Percentiles rank a stretch among this genome's conserved stretches.
Conservation (phyloP, 257 asterid genomes). For the Knoxia roxburghii region DNA sequence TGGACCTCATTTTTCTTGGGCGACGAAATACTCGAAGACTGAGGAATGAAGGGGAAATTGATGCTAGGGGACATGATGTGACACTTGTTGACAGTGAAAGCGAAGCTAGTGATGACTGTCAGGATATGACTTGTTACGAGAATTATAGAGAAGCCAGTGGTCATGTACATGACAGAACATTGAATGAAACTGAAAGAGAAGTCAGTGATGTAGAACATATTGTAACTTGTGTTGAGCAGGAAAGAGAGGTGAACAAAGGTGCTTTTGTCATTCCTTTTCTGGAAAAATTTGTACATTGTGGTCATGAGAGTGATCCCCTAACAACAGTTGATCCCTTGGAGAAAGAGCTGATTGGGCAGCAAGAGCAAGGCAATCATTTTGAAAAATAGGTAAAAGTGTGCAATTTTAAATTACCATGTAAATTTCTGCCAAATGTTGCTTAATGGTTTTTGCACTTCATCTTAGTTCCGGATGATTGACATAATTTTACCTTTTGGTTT, state of each 20-base stretch:
- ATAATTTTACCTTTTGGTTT: too few relatives aligned
- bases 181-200: conserved; percentile 3
- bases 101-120: conserved; percentile 36
- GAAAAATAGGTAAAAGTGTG: background rate
- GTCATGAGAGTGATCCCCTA: background rate
- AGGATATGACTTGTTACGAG: conserved; percentile 8
- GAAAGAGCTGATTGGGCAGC: conserved; percentile 6
- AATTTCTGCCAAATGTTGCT: background rate
- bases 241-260: conserved; percentile 30
- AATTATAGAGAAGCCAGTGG: conserved; percentile 6
- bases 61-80: conserved; percentile 17
- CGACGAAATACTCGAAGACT: conserved; percentile 45
- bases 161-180: background rate
- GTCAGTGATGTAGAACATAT: conserved; percentile 25
- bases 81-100: conserved; percentile 15
- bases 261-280: conserved; percentile 57
- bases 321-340: conserved; percentile 11
- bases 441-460: background rate
- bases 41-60: conserved; percentile 22
- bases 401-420: background rate
- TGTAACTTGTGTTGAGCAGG: conserved; percentile 12
- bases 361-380: background rate
- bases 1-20: conserved; percentile 64
- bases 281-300: conserved; percentile 26
- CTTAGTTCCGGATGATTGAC: background rate